Base-by-base conservation (phyloP, 1,139 yeast genomes). In the Fermentozyma sake region DNA sequence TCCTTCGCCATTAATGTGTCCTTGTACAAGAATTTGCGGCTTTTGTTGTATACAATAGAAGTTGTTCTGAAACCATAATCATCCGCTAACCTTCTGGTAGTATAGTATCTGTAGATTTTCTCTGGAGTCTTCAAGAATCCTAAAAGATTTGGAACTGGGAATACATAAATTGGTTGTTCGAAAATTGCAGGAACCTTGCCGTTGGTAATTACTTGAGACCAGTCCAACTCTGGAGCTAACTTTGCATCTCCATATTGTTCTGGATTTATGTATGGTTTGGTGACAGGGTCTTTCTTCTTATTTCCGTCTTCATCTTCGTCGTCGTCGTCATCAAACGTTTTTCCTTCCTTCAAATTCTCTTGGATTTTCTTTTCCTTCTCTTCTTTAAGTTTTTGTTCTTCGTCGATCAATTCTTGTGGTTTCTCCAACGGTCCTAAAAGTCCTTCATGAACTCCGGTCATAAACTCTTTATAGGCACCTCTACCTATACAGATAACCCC, bases 401-500 rank as follows among this genome's bases (percentile, higher is more conserved):
- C 61, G 15, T 53, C 60, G 14, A 44, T 32, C 15, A 46, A 37
- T 25, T 36, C 49, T 29, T 50, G 55, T 2, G 95, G 93, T 32
- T 70, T 69, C 16, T 80, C 87, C 34, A 89, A 61, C 2, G 97
- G 97, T 0, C 98, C 98, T 28, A 93, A 59, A 50, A 93, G 68
- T 6, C 98, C 99, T 58, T 93, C 98, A 46, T 91, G 96, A 7
- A 93, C 54, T 6, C 98, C 99, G 28, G 75, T 72, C 32, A 93
- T 55, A 50, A 85, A 93, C 61, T 93, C 99, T 53, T 89, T 91
- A 55, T 76, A 91, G 0, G 97, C 91, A 32, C 98, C 98, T 50
- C 99, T 71, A 3, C 99, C 99, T 17, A 93, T 62, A 52, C 96
- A 85, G 14, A 93, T 72, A 9, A 87, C 80, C 27, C 98, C 98